A percentile compares a stretch with the other conserved stretches of the same genome.
phyloP scores from a whole-genome alignment of 1,284 basidiomycete species.

The Paramarasmius palmivorus region DNA sequence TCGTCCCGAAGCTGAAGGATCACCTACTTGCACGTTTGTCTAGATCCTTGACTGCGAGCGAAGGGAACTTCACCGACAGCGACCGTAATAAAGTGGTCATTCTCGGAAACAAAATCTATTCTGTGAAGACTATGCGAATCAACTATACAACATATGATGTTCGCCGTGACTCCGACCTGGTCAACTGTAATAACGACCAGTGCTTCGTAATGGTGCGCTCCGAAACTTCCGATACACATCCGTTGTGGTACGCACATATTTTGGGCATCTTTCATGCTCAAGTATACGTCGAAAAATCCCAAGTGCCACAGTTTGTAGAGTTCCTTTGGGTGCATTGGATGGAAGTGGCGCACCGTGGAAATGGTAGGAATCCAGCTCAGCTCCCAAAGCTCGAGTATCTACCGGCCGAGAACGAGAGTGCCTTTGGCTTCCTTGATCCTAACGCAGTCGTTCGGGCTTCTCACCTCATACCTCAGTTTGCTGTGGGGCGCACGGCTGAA shows the following conservation, averaged over 20 bases:
- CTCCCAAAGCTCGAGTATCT: slow-evolving; percentile 25
- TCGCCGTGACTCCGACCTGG: slow-evolving; percentile 22
- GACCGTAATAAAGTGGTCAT: slow-evolving; percentile 23
- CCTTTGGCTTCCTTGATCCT: slow-evolving; percentile 33
- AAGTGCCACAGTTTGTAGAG: neutral
- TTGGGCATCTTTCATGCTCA: slow-evolving; percentile 20
- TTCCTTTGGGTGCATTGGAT: slow-evolving; percentile 11
- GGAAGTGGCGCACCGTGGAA: neutral
- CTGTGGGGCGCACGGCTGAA: slow-evolving; percentile 17
- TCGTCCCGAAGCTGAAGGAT: slow-evolving; percentile 27
- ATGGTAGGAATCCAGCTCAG: slow-evolving; percentile 18
- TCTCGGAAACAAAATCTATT: slow-evolving; percentile 18
- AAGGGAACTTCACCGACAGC: slow-evolving; percentile 20
- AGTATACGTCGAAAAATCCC: slow-evolving; percentile 18
- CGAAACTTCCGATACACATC: slow-evolving; percentile 4
- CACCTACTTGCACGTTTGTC: slow-evolving; percentile 28
- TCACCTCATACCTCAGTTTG: slow-evolving; percentile 28
- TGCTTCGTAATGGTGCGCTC: slow-evolving; percentile 21
- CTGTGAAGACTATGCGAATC: slow-evolving; percentile 19
- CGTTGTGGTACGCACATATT: slow-evolving; percentile 16
- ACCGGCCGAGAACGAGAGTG: slow-evolving; percentile 13
- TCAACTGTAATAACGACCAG: slow-evolving; percentile 20
- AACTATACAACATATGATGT: slow-evolving; percentile 33
- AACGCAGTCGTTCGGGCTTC: slow-evolving; percentile 21
- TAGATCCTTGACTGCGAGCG: slow-evolving; percentile 22